These are phyloP conservation scores for Austroboletus niveus DNA, from an alignment of 1,284 basidiomycete genomes.

Conservation along the genomic window DNA sequence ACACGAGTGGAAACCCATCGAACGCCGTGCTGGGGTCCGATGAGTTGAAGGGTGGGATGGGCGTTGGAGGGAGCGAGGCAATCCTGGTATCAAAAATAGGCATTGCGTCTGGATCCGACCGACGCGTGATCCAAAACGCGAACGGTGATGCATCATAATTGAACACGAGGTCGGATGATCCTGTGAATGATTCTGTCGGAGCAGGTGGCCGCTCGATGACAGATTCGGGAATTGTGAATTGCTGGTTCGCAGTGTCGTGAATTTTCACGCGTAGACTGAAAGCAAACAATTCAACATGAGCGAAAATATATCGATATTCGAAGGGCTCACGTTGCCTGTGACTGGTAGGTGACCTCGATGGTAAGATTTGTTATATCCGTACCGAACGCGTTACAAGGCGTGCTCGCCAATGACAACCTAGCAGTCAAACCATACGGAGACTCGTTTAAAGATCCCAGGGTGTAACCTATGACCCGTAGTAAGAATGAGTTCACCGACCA, in stretches of 20 bases:
- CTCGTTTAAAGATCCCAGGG: constrained; percentile 44
- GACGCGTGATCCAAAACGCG: constrained; percentile 76
- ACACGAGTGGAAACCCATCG: constrained; percentile 64
- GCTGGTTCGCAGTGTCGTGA: constrained; percentile 61
- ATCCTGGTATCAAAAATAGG: constrained; percentile 76
- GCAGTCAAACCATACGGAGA: constrained; percentile 47
- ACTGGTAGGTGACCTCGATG: constrained; percentile 67
- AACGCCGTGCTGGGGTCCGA: constrained; percentile 51
- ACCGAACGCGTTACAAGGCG: constrained; percentile 72
- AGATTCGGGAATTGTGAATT: constrained; percentile 67
- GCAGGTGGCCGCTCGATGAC: constrained; percentile 50
- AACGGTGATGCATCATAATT: constrained; percentile 67
- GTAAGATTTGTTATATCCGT: constrained; percentile 62
- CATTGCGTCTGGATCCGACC: constrained; percentile 50
- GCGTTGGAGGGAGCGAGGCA: constrained; percentile 52
- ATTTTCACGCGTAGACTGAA: constrained; percentile 74
- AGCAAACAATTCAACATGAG: neutral
- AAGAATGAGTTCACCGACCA: neutral
- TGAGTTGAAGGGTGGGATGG: constrained; percentile 45
- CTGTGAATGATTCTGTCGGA: constrained; percentile 35
- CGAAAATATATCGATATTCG: neutral
- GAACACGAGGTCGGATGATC: constrained; percentile 60
- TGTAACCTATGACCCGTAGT: constrained; percentile 53
- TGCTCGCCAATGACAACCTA: constrained; percentile 54
- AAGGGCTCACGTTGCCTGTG: too few relatives aligned